phyloP scores from a whole-genome alignment of 1,284 basidiomycete genomes.

The Tausonia pullulans region DNA sequence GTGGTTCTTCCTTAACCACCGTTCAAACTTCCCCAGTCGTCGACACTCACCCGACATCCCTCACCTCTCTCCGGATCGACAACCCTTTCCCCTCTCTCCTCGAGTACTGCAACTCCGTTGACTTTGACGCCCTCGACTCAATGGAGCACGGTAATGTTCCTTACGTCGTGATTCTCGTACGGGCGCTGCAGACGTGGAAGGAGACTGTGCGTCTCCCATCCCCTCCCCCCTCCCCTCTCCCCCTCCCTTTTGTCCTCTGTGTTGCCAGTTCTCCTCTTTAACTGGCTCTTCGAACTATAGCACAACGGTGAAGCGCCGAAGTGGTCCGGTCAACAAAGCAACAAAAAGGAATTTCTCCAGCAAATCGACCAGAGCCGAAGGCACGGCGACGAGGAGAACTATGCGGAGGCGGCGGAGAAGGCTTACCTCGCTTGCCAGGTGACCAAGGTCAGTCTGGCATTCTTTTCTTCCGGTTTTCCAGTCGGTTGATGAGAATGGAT shows the following conservation, averaged over 20 bases:
- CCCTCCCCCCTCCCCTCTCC: background rate
- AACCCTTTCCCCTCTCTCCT: conserved; percentile 73
- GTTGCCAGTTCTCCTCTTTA: background rate
- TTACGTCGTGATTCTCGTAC: conserved; percentile 74
- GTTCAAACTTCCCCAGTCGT: conserved; percentile 49
- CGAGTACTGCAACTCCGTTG: conserved; percentile 56
- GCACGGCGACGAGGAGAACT: conserved; percentile 86
- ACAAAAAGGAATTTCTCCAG: conserved; percentile 70
- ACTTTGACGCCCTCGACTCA: conserved; percentile 63
- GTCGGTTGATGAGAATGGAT: background rate
- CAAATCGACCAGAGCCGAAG: conserved; percentile 47
- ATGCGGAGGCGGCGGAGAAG: conserved; percentile 79
- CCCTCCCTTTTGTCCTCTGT: too few species aligned
- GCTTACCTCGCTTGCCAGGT: conserved; percentile 62
- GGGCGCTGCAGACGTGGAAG: conserved; percentile 72
- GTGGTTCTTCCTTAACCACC: conserved; percentile 17
- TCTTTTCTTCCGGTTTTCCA: background rate
- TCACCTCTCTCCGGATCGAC: conserved; percentile 76
- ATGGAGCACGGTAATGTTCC: conserved; percentile 81
- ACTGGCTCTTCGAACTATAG: conserved; percentile 30
- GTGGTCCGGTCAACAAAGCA: conserved; percentile 39
- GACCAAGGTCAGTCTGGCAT: conserved; percentile 40
- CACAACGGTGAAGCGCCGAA: conserved; percentile 55
- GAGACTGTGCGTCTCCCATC: conserved; percentile 23
- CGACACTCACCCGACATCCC: conserved; percentile 79